phyloP scores from a whole-genome alignment of 2,329 filamentous ascomycete genomes.

The Colletotrichum agaves region DNA sequence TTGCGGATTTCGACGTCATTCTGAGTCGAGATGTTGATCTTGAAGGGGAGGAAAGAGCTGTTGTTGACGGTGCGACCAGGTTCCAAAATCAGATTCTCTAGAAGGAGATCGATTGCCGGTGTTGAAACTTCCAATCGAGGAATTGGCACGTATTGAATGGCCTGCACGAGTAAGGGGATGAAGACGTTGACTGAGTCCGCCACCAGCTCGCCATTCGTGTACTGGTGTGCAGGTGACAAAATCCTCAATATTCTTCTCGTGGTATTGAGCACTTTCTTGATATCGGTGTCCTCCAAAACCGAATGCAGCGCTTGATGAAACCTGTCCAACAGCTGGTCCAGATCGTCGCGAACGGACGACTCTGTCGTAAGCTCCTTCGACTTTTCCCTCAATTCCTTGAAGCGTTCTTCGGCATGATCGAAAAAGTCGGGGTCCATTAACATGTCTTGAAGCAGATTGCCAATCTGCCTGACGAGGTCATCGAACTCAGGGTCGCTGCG shows the following conservation, averaged over 20 bases:
- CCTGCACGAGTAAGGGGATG: constrained; percentile 79
- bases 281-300: constrained; percentile 76
- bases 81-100: constrained; percentile 92
- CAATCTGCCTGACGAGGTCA: constrained; percentile 76
- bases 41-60: constrained; percentile 89
- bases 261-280: constrained; percentile 75
- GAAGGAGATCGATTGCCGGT: constrained; percentile 83
- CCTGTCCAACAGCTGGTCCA: constrained; percentile 78
- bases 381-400: constrained; percentile 62
- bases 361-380: constrained; percentile 73
- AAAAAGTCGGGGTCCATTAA: constrained; percentile 89
- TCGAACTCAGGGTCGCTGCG: constrained; percentile 86
- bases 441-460: constrained; percentile 80
- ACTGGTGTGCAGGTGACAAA: constrained; percentile 72
- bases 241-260: constrained; percentile 75
- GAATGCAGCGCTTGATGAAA: constrained; percentile 74
- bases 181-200: constrained; percentile 83
- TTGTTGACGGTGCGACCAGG: constrained; percentile 86
- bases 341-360: constrained; percentile 75
- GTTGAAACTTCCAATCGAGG: constrained; percentile 89
- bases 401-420: constrained; percentile 71
- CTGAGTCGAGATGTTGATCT: constrained; percentile 81
- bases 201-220: constrained; percentile 77
- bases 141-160: constrained; percentile 88
- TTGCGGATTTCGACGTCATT: constrained; percentile 91